Evolutionary conservation across 2,329 filamentous ascomycete species (phyloP).

Genomic region (Immersiporthe knoxdaviesiana): DNA sequence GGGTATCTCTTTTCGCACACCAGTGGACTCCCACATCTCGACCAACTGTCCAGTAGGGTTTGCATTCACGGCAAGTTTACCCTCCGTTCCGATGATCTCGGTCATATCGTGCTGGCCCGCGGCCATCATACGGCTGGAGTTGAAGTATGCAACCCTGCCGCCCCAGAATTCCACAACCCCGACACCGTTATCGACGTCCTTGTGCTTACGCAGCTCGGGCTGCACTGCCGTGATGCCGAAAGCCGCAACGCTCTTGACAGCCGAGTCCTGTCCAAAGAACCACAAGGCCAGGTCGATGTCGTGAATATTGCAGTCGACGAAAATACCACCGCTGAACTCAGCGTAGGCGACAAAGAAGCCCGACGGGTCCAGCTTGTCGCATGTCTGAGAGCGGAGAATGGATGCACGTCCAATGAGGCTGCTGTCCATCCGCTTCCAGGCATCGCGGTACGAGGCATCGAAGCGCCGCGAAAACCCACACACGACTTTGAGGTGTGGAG

Average conservation of each 20-base stretch:
- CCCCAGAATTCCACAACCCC: slow-evolving; percentile 68
- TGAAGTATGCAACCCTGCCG: slow-evolving; percentile 33
- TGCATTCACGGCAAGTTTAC: slow-evolving; percentile 64
- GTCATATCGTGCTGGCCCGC: slow-evolving; percentile 69
- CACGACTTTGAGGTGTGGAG: slow-evolving; percentile 66
- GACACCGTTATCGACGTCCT: slow-evolving; percentile 65
- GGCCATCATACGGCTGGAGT: slow-evolving; percentile 74
- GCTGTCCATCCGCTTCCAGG: slow-evolving; percentile 50
- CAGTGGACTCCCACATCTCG: no score
- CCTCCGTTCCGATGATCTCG: slow-evolving; percentile 68
- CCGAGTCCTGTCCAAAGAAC: slow-evolving; percentile 50
- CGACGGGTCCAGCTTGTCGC: slow-evolving; percentile 66
- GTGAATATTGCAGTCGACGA: slow-evolving; percentile 67
- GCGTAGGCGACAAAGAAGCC: slow-evolving; percentile 73
- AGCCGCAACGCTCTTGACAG: no score
- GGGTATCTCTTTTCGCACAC: no score
- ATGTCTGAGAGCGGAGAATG: slow-evolving; percentile 67
- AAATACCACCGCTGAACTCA: slow-evolving; percentile 64
- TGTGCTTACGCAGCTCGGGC: slow-evolving; percentile 59
- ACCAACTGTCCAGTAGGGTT: no score
- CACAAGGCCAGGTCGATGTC: slow-evolving; percentile 69
- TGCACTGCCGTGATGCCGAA: slow-evolving; percentile 59
- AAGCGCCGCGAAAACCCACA: slow-evolving; percentile 70
- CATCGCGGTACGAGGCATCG: slow-evolving; percentile 67
- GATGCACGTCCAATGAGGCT: slow-evolving; percentile 63